Evolutionary conservation across 1,284 basidiomycete species (phyloP).

Genomic region (Melampsora abietis-canadensis): DNA sequence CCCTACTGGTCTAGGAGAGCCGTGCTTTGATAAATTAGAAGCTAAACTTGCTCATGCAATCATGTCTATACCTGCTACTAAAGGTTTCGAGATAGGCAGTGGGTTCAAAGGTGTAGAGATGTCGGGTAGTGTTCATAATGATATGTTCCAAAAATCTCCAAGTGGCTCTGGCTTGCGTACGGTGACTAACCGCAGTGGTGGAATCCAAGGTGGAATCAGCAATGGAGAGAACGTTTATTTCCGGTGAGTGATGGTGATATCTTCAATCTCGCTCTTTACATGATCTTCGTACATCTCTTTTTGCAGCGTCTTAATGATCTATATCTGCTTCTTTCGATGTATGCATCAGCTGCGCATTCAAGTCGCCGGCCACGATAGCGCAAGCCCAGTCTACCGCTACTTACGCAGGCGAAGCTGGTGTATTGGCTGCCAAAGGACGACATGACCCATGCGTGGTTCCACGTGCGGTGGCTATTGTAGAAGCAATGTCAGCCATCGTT

Average conservation of each 20-base stretch:
- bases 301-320: too few relatives aligned
- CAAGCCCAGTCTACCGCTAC: conserved; percentile 84
- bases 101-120: conserved; percentile 96
- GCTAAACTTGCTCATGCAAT: conserved; percentile 94
- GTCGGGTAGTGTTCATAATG: conserved; percentile 89
- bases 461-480: conserved; percentile 91
- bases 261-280: background rate
- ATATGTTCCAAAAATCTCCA: conserved; percentile 70
- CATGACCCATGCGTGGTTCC: conserved; percentile 99
- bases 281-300: background rate
- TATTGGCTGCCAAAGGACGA: conserved; percentile 82
- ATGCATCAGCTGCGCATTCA: conserved; percentile 79
- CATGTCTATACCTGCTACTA: conserved; percentile 97
- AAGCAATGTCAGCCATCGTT: conserved; percentile 93
- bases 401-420: conserved; percentile 85
- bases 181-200: conserved; percentile 90
- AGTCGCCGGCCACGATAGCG: conserved; percentile 95
- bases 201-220: conserved; percentile 94
- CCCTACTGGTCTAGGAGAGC: conserved; percentile 89
- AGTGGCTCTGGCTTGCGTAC: conserved; percentile 72
- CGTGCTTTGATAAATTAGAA: conserved; percentile 98
- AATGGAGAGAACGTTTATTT: conserved; percentile 99
- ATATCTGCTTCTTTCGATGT: conserved; percentile 13
- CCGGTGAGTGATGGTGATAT: conserved; percentile 60
- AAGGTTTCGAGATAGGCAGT: conserved; percentile 95